Base-by-base conservation (phyloP, 495 filamentous ascomycete genomes). In the Penicillium cataractarum region DNA sequence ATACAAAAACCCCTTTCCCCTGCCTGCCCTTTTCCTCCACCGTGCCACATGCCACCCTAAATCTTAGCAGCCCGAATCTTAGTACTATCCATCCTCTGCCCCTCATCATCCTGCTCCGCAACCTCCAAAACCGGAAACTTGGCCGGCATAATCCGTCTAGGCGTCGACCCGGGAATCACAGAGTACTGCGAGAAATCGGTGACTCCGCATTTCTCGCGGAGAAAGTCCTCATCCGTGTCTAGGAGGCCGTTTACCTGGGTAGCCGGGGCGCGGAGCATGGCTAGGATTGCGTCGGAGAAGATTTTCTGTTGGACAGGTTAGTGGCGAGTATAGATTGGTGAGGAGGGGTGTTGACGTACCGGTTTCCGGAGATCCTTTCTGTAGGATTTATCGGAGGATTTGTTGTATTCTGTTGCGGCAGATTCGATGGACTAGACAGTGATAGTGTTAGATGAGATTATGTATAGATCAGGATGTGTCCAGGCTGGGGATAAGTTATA, bases 81-180 rank as follows among this genome's bases (percentile, higher is more conserved):
- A 1, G 69, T 76, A 72, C 90, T 94, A 75, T 95, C 90, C 71
- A 87, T 82, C 61, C 85, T 82, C 70, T 78, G 80, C 5, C 92
- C 92, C 71, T 96, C 90, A 64, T 96, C 92, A 61, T 87, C 88
- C 73, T 96, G 91, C 78, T 96, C 92, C 22, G 78, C 83, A 17
- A 96, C 91, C 35, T 80, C 83, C 57, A 96, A 65, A 50, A 89
- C 82, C 1, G 92, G 92, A 64, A 96, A 81, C 60, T 81, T 68
- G 0, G 71, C 79, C 0, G 92, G 92, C 92, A 96, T 94, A 51
- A 96, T 95, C 42, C 92, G 77, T 26, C 91, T 74, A 0, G 92
- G 91, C 0, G 42, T 71, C 0, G 84, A 67, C 0, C 91, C 92
- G 0, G 83, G 78, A 0, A 95, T 80, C 0, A 94, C 74, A 4